These are phyloP conservation scores for Benincasa hispida DNA, from an alignment of 306 rosid species.

Conservation along the genomic window DNA sequence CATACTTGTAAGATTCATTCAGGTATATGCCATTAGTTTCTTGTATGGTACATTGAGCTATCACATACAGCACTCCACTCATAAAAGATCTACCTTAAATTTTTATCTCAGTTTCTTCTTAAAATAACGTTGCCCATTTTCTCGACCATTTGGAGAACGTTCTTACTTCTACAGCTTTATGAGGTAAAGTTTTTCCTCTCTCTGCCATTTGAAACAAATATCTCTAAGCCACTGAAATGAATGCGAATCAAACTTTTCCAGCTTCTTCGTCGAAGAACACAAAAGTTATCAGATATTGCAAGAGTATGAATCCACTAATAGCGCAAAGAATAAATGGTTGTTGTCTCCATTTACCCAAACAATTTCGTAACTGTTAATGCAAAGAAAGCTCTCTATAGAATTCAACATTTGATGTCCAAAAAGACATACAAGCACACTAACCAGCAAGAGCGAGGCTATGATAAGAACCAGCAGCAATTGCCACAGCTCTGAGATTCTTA, in stretches of 20 bases:
- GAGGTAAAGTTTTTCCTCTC: neutral
- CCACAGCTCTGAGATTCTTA: constrained; percentile 30
- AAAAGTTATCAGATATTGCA: neutral
- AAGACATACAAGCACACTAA: constrained; percentile 5
- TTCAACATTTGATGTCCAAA: neutral
- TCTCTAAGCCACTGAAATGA: neutral
- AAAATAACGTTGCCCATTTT: neutral
- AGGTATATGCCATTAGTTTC: neutral
- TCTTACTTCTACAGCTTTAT: neutral
- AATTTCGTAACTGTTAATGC: neutral
- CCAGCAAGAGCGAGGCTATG: constrained; percentile 86
- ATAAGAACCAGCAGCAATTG: constrained; percentile 84
- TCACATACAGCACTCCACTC: neutral
- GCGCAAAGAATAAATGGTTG: neutral
- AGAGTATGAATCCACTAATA: neutral
- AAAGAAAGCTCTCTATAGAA: neutral
- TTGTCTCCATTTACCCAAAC: neutral
- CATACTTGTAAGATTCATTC: neutral
- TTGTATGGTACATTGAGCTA: neutral
- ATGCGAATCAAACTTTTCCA: neutral
- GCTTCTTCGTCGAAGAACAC: neutral
- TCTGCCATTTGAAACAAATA: neutral
- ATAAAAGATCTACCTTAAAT: neutral
- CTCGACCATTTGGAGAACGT: neutral
- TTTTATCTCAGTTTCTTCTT: neutral